Base-by-base conservation (phyloP, 805 yeast genomes). In the Komagataella populi region DNA sequence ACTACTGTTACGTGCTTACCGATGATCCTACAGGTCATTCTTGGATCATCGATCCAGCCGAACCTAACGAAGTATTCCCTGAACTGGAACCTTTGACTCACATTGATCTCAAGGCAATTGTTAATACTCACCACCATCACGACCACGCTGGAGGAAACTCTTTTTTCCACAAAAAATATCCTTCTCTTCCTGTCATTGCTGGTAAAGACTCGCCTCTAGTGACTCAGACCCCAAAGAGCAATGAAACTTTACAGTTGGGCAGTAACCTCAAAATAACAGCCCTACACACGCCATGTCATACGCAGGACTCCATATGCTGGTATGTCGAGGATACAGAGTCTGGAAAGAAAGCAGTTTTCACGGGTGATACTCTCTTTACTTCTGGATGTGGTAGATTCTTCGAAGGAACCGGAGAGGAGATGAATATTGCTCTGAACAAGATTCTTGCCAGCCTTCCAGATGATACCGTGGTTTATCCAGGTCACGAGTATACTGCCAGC, bases 381-480 rank as follows among this genome's bases (percentile, higher is more conserved):
- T 87, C 91, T 46, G 99, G 99, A 2, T 90, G 97, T 64, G 99
- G 99, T 8, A 74, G 98, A 51, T 93, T 93, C 67, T 93, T 93
- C 63, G 99, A 93, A 68, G 99, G 99, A 2, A 71, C 75, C 10
- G 89, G 90, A 0, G 67, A 66, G 45, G 84, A 93, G 62, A 93
- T 93, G 99, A 77, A 83, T 57, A 55, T 57, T 1, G 77, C 95
- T 0, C 72, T 93, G 59, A 81, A 79, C 58, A 64, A 69, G 17
- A 68, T 75, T 8, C 70, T 93, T 53, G 84, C 74, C 3, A 58
- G 60, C 23, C 71, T 91, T 50, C 90, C 95, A 0, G 66, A 69
- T 18, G 83, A 80, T 7, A 88, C 97, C 0, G 64, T 66, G 44
- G 89, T 90, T 2, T 91, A 80, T 62, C 91, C 97, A 2, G 99